Evolutionary conservation across 306 rosid species (phyloP).

Genomic region (Lagenaria siceraria): DNA sequence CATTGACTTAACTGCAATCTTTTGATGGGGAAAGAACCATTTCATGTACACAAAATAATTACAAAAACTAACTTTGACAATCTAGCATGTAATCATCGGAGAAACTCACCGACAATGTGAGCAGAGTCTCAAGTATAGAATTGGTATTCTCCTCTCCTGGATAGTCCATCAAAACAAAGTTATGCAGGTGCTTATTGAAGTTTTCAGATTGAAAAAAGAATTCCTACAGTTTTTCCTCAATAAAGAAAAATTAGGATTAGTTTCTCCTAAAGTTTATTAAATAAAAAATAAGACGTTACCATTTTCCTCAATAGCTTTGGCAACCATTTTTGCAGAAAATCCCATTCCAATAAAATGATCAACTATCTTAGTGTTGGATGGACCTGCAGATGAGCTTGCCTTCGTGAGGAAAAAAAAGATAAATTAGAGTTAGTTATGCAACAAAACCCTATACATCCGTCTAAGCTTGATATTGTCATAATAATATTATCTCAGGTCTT

Average conservation of each 20-base stretch:
- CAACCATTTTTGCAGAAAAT: slow-evolving; percentile 53
- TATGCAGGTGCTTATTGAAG: slow-evolving; percentile 8
- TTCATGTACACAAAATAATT: neutral
- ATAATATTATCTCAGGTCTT: neutral
- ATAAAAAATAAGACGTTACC: slow-evolving; percentile 34
- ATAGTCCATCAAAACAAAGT: slow-evolving; percentile 22
- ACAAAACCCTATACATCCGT: neutral
- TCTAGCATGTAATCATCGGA: neutral
- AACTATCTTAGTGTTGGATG: slow-evolving; percentile 52
- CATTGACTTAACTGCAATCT: neutral
- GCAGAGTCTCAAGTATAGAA: slow-evolving; percentile 63
- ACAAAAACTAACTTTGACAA: neutral
- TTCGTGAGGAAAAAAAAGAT: slow-evolving; percentile 17
- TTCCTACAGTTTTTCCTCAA: neutral
- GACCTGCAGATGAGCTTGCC: slow-evolving; percentile 59
- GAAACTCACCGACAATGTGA: slow-evolving; percentile 55
- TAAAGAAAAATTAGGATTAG: neutral
- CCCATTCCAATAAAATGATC: slow-evolving; percentile 70
- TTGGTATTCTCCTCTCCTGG: slow-evolving; percentile 70
- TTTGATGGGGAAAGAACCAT: neutral
- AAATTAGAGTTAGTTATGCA: slow-evolving; percentile 12
- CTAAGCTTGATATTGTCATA: neutral
- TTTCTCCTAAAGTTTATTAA: neutral
- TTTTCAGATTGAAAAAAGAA: neutral
- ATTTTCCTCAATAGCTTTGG: slow-evolving; percentile 60